Conservation (phyloP, 495 filamentous ascomycete genomes). For the Penicillium subrubescens region DNA sequence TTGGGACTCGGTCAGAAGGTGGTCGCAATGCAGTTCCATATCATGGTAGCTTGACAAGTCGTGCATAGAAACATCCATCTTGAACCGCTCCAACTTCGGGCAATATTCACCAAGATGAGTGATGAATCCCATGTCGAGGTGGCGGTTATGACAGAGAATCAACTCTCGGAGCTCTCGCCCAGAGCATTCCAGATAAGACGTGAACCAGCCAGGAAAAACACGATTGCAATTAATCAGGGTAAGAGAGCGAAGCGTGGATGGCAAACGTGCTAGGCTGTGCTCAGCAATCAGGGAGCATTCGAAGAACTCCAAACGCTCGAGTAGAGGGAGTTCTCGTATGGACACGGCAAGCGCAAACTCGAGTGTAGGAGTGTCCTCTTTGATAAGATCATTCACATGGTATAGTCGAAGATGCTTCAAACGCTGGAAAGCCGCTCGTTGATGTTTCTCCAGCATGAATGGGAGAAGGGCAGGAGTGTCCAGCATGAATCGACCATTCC, state of each 20-base stretch:
- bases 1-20: conserved; percentile 59
- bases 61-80: conserved; percentile 72
- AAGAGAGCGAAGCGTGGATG: conserved; percentile 61
- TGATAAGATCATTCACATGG: conserved; percentile 50
- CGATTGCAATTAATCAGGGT: conserved; percentile 75
- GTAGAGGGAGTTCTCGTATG: conserved; percentile 58
- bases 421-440: conserved; percentile 56
- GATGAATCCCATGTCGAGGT: conserved; percentile 73
- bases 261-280: conserved; percentile 61
- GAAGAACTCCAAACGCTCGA: conserved; percentile 67
- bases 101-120: conserved; percentile 61
- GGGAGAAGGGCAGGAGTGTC: conserved; percentile 49
- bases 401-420: conserved; percentile 64
- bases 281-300: conserved; percentile 66
- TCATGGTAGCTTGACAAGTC: conserved; percentile 62
- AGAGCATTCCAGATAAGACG: conserved; percentile 59
- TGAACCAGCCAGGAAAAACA: conserved; percentile 59
- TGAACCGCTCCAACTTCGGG: conserved; percentile 65
- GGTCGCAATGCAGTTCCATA: conserved; percentile 68
- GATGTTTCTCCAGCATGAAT: conserved; percentile 56
- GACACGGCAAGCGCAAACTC: conserved; percentile 57
- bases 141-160: conserved; percentile 72
- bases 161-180: conserved; percentile 65
- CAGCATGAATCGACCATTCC: conserved; percentile 67
- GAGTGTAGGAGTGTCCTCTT: conserved; percentile 24